Conservation (phyloP, 805 yeast species). For the Starmerella cellae region DNA sequence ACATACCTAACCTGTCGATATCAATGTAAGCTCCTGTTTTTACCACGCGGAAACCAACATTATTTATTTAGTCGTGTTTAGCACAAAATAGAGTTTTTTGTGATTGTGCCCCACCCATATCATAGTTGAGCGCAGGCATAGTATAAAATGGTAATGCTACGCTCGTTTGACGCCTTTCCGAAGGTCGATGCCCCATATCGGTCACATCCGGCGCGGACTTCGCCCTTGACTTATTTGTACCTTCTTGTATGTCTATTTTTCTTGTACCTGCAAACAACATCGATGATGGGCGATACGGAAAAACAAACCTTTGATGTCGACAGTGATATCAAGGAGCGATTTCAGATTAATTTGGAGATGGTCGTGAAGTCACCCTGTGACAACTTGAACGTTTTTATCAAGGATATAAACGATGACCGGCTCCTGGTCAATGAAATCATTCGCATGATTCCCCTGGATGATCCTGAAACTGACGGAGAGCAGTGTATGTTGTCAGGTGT, state of each 20-base stretch:
- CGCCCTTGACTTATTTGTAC: constrained; percentile 1
- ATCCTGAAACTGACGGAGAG: constrained; percentile 1
- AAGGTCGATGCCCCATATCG: constrained; percentile 58
- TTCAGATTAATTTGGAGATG: constrained; percentile 65
- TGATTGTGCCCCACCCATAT: no score
- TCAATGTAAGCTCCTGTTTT: no score
- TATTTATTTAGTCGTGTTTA: no score
- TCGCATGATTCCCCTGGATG: constrained; percentile 30
- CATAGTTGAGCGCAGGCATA: no score
- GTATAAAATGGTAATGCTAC: constrained; percentile 28
- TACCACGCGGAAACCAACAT: no score
- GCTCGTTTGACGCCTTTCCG: constrained; percentile 63
- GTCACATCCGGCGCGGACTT: constrained; percentile 42
- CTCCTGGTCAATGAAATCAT: constrained; percentile 65
- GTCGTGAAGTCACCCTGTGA: constrained; percentile 77
- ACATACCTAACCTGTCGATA: background rate
- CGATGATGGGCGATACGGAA: constrained; percentile 66
- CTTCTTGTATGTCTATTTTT: constrained; percentile 38
- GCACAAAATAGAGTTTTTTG: no score
- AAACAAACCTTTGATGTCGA: constrained; percentile 72
- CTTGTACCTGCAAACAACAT: constrained; percentile 75
- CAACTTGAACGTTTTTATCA: constrained; percentile 56
- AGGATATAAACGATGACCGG: constrained; percentile 66
- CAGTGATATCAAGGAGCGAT: constrained; percentile 39
- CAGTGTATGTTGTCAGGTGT: constrained; percentile 68